Evolutionary conservation across 1,284 basidiomycete species (phyloP), one percentile per base, ranked within the genome.

Genomic region (Somion occarium): DNA sequence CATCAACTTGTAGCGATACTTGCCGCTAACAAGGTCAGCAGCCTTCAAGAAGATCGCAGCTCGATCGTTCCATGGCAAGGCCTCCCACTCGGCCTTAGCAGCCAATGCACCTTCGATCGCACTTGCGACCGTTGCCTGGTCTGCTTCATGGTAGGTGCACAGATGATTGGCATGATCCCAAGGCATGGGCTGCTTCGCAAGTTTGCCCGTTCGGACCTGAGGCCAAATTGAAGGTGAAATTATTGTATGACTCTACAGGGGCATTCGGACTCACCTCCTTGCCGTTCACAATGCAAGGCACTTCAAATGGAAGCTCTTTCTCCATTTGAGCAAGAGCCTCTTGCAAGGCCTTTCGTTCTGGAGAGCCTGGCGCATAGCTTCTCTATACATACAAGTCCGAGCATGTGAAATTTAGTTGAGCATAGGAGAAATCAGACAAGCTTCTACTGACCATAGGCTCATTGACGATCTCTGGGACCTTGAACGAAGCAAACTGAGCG

Each of bases 21-120:
- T 98, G 55, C 88, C 88, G 60, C 91, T 86, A 54, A 95, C 82
- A 51, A 99, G 83, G 68, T 99, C 96, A 30, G 94, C 94, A 2
- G 94, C 93, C 71, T 97, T 97, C 61, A 99, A 79, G 77, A 98
- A 98, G 73, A 99, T 97, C 51, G 96, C 92, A 4, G 97, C 95
- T 46, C 93, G 83, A 71, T 99, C 97, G 64, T 83, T 87, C 93
- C 94, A 99, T 2, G 96, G 94, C 75, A 98, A 75, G 55, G 81
- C 76, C 74, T 98, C 95, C 96, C 96, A 99, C 42, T 80, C 82
- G 22, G 74, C 73, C 71, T 95, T 96, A 41, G 92, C 93, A 38
- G 82, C 81, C 43, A 99, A 80, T 4, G 95, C 90, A 48, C 91
- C 91, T 27, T 91, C 83, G 63, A 99, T 97, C 24, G 96, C 95